Percentiles rank a stretch among this genome's conserved stretches.
phyloP scores from a whole-genome alignment of 2,329 filamentous ascomycete genomes.

The Venturia effusa region DNA sequence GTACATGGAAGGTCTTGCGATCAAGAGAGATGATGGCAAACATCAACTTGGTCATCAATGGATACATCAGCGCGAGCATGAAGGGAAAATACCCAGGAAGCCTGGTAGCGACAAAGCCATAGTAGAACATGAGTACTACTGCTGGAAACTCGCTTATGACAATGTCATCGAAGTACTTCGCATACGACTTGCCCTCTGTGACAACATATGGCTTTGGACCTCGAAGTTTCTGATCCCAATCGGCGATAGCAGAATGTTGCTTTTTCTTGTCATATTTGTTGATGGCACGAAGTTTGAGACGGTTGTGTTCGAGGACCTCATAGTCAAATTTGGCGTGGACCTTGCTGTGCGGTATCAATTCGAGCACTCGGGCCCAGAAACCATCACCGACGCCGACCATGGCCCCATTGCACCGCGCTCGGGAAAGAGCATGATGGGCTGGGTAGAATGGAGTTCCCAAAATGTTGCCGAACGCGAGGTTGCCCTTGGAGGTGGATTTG shows the following conservation, averaged over 20 bases:
- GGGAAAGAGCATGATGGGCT: not conserved
- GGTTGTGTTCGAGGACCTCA: not conserved
- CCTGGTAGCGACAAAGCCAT: not conserved
- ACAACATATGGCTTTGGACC: not conserved
- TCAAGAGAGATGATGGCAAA: not conserved
- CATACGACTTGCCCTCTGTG: not conserved
- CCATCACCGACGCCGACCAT: not conserved
- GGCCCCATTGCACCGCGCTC: not conserved
- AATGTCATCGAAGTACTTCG: not conserved
- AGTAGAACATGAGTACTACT: not conserved
- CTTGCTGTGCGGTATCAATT: not conserved
- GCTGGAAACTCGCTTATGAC: not conserved
- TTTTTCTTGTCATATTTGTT: not conserved
- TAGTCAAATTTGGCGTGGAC: not conserved
- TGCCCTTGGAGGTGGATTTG: not conserved
- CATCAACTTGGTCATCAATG: not conserved
- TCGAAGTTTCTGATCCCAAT: not conserved
- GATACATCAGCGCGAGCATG: not conserved
- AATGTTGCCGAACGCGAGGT: not conserved
- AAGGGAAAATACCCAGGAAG: not conserved
- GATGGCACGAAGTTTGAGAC: not conserved
- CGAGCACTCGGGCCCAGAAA: not conserved
- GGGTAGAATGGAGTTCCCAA: not conserved
- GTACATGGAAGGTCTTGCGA: conserved; percentile 1
- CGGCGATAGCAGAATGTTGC: not conserved